A percentile compares a stretch with the other conserved stretches of the same genome.
These are phyloP conservation scores for Hyaloraphidium curvatum DNA, from an alignment of 192 early-diverging fungal genomes.

Conservation along the genomic window DNA sequence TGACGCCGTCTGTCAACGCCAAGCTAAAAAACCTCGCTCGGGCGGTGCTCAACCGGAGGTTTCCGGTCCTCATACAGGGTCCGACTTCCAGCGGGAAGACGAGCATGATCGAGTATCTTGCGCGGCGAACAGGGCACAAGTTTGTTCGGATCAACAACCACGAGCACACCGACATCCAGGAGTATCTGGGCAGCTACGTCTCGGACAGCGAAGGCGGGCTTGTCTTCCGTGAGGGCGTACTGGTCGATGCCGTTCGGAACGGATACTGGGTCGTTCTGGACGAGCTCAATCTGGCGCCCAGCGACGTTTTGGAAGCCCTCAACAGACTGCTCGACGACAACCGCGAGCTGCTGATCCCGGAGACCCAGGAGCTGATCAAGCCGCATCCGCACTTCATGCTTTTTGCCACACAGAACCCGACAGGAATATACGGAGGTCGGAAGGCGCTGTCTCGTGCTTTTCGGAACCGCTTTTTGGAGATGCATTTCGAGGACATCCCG, in stretches of 20 bases:
- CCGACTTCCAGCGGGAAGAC: slow-evolving; percentile 97
- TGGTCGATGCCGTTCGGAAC: slow-evolving; percentile 79
- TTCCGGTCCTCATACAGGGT: slow-evolving; percentile 89
- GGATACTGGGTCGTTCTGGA: slow-evolving; percentile 98
- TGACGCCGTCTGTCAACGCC: slow-evolving; percentile 66
- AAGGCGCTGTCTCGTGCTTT: slow-evolving; percentile 91
- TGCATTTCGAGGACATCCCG: slow-evolving; percentile 95
- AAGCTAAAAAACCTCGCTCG: slow-evolving; percentile 79
- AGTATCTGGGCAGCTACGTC: slow-evolving; percentile 88
- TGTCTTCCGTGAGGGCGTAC: slow-evolving; percentile 87
- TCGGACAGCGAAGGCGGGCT: slow-evolving; percentile 60
- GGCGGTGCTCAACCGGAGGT: slow-evolving; percentile 72
- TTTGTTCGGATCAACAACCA: slow-evolving; percentile 99
- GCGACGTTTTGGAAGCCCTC: slow-evolving; percentile 94
- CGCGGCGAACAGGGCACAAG: slow-evolving; percentile 67
- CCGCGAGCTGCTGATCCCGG: slow-evolving; percentile 84
- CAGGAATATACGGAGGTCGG: slow-evolving; percentile 92
- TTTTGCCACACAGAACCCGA: slow-evolving; percentile 98
- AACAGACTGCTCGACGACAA: slow-evolving; percentile 96
- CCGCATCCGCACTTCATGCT: slow-evolving; percentile 94
- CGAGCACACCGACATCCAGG: slow-evolving; percentile 95
- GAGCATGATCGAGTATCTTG: slow-evolving; percentile 91
- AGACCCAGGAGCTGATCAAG: slow-evolving; percentile 80
- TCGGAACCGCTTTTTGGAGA: slow-evolving; percentile 89
- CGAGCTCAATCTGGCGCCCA: slow-evolving; percentile 94